phyloP scores from a whole-genome alignment of 169 alveolate species.

The Eimeria necatrix region DNA sequence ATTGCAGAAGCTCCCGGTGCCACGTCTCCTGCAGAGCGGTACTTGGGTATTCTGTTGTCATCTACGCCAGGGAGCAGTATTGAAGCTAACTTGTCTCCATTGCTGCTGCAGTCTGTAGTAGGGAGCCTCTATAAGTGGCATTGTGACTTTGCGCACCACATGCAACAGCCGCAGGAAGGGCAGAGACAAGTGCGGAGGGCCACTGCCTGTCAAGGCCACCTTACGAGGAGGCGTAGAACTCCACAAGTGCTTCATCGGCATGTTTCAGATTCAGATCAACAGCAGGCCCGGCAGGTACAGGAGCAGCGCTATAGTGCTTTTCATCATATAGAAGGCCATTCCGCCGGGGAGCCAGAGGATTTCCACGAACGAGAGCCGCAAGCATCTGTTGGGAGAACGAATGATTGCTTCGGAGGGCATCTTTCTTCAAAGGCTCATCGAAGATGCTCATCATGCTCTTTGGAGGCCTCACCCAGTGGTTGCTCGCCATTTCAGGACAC shows the following conservation, averaged over 20 bases:
- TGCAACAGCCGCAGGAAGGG: slow-evolving; percentile 36
- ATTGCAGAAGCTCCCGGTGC: background rate
- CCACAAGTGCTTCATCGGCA: background rate
- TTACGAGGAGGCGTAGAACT: background rate
- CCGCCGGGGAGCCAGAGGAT: background rate
- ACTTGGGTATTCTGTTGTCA: slow-evolving; percentile 37
- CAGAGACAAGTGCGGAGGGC: background rate
- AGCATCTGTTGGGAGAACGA: background rate
- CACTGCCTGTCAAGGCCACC: background rate
- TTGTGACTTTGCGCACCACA: slow-evolving; percentile 54
- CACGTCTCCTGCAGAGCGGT: background rate
- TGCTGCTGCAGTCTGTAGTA: slow-evolving; percentile 55
- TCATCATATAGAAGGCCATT: background rate
- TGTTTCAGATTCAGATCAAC: background rate
- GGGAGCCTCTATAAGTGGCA: slow-evolving; percentile 58
- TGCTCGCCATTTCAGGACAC: background rate
- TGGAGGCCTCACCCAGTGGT: background rate
- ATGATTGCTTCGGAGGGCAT: background rate
- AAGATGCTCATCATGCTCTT: slow-evolving; percentile 31
- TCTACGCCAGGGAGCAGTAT: slow-evolving; percentile 41
- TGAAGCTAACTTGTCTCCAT: slow-evolving; percentile 58
- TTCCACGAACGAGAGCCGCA: background rate
- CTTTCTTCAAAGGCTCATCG: background rate
- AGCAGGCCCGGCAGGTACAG: background rate
- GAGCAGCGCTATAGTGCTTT: background rate